phyloP scores from a whole-genome alignment of 345 rosid species.

The Nephelium lappaceum region DNA sequence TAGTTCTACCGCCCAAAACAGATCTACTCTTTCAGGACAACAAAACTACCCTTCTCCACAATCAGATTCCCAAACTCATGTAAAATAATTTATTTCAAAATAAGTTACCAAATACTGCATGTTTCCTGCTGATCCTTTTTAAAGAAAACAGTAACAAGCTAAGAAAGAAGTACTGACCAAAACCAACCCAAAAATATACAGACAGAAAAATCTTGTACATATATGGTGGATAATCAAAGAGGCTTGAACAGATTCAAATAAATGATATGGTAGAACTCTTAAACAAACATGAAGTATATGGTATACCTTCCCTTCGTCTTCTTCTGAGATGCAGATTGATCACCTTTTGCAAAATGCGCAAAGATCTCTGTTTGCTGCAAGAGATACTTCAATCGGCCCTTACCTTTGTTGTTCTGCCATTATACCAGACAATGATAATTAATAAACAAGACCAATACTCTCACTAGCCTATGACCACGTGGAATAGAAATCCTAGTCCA shows the following conservation, averaged over 20 bases:
- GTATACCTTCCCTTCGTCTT: slow-evolving; percentile 85
- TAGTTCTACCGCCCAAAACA: background rate
- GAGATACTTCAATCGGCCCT: slow-evolving; percentile 90
- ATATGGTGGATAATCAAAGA: background rate
- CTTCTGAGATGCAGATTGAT: slow-evolving; percentile 70
- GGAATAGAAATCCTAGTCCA: background rate
- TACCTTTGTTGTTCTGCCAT: slow-evolving; percentile 79
- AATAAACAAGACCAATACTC: slow-evolving; percentile 14
- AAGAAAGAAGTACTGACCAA: background rate
- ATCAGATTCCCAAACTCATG: background rate
- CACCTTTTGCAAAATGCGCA: slow-evolving; percentile 96
- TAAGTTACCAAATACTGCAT: background rate
- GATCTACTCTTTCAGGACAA: background rate
- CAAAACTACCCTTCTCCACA: background rate
- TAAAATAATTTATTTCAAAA: background rate
- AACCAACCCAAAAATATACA: background rate
- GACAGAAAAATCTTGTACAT: background rate
- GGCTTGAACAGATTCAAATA: background rate
- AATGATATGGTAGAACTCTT: background rate
- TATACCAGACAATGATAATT: slow-evolving; percentile 2
- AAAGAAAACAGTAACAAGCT: background rate
- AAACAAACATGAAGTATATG: background rate
- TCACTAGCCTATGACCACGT: background rate
- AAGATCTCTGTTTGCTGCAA: slow-evolving; percentile 96
- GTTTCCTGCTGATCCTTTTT: background rate